These are phyloP conservation scores for Nannochloris sp. DNA, from an alignment of 139 green algal species.

Conservation along the genomic window DNA sequence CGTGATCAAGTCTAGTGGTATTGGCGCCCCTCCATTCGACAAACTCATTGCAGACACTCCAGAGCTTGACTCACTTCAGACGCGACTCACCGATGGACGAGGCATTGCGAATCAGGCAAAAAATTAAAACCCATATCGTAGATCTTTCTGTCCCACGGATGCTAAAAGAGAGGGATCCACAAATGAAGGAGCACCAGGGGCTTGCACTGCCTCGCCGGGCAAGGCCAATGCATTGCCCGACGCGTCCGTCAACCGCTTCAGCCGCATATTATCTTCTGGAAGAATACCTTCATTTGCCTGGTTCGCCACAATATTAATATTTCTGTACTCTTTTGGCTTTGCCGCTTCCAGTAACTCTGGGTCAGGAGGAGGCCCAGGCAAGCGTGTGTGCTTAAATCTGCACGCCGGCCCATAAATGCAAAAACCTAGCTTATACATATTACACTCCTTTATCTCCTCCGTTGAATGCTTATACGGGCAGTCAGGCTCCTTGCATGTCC, in stretches of 20 bases:
- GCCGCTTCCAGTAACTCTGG: constrained; percentile 56
- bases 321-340: constrained; percentile 65
- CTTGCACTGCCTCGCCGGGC: not conserved
- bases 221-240: not conserved
- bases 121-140: constrained; percentile 26
- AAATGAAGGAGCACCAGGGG: not conserved
- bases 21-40: constrained; percentile 65
- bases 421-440: constrained; percentile 97
- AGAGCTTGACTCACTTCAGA: constrained; percentile 52
- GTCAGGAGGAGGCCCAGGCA: constrained; percentile 59
- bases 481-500: constrained; percentile 83
- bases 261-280: not conserved
- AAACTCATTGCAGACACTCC: constrained; percentile 73
- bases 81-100: constrained; percentile 45
- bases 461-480: constrained; percentile 90
- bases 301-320: constrained; percentile 72
- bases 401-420: constrained; percentile 91
- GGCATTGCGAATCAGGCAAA: not conserved
- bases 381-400: constrained; percentile 82
- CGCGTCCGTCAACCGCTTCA: too few species aligned
- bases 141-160: constrained; percentile 25
- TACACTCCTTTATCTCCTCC: constrained; percentile 97
- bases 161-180: constrained; percentile 17
- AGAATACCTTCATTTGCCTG: constrained; percentile 51
- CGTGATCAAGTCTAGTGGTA: constrained; percentile 61